Evolutionary conservation across 805 yeast species (phyloP), one percentile per base, ranked within the genome.

Genomic region (Isabelozyma pseudorhagii): DNA sequence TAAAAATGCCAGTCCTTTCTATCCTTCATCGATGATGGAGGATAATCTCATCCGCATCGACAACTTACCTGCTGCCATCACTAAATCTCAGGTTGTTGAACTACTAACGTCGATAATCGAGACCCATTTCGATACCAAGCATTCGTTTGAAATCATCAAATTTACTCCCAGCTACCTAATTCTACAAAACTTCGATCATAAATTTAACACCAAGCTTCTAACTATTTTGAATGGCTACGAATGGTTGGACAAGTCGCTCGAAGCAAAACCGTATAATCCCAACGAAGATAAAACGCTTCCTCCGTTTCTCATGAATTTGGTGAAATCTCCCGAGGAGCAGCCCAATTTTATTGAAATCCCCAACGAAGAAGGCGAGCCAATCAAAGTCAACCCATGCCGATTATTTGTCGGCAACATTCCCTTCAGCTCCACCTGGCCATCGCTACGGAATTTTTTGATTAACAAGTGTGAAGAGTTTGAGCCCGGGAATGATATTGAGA

Each of bases 371-470:
- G 68, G 67, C 7, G 51, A 54, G 46, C 45, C 59, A 8, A 62
- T 68, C 44, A 66, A 71, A 49, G 75, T 75, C 8, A 74, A 78
- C 54, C 71, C 72, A 3, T 65, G 69, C 15, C 58, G 83, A 17
- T 54, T 82, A 14, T 82, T 81, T 56, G 63, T 82, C 25, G 87
- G 87, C 0, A 82, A 82, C 58, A 72, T 82, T 25, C 85, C 85
- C 2, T 82, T 75, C 54, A 45, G 68, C 1, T 62, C 80, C 36
- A 68, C 69, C 11, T 68, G 75, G 72, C 52, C 67, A 1, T 56
- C 64, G 5, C 58, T 75, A 38, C 64, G 63, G 48, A 56, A 58
- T 10, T 70, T 68, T 46, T 52, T 70, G n/a, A 42, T 63, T 2
- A 18, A 51, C 7, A 59, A 50, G 38, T 55, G 66, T 38, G 50